Percentiles rank a stretch among this genome's conserved stretches.
Evolutionary conservation across 352 stramenopile genomes (phyloP).

Genomic region (Globisporangium barbulae): DNA sequence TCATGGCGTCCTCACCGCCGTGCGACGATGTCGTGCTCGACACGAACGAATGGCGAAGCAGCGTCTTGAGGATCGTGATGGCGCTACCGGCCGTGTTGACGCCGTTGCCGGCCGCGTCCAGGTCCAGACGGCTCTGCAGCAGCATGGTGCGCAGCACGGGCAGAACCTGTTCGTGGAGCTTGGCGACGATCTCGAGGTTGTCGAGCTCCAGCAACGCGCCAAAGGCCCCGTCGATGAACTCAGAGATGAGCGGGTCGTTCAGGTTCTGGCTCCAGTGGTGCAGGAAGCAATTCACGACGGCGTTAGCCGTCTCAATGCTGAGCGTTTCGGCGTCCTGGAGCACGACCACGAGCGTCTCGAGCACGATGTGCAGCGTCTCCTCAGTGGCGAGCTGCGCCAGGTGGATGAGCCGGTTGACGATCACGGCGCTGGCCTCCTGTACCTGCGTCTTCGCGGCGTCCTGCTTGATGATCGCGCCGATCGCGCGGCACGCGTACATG

Average conservation of each 20-base stretch:
- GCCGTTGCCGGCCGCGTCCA: conserved; percentile 51
- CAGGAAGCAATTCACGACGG: conserved; percentile 58
- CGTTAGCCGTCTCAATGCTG: conserved; percentile 35
- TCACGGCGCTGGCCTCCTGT: conserved; percentile 37
- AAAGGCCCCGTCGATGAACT: conserved; percentile 70
- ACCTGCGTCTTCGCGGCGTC: conserved; percentile 57
- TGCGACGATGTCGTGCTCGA: conserved; percentile 26
- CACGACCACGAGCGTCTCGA: conserved; percentile 74
- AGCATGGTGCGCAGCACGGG: conserved; percentile 62
- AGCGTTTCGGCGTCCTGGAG: conserved; percentile 52
- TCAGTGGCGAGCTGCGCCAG: conserved; percentile 53
- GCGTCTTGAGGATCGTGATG: conserved; percentile 69
- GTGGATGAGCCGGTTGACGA: conserved; percentile 60
- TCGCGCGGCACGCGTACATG: conserved; percentile 74
- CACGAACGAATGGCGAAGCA: conserved; percentile 70
- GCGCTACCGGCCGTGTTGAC: conserved; percentile 59
- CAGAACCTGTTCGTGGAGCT: conserved; percentile 60
- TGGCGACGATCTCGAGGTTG: conserved; percentile 49
- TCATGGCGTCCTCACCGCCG: conserved; percentile 22
- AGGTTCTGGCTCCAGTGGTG: conserved; percentile 64
- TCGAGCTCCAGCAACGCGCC: conserved; percentile 65
- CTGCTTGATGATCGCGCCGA: conserved; percentile 63
- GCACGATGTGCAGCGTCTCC: conserved; percentile 75
- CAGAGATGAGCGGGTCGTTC: conserved; percentile 71
- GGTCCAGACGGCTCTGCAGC: conserved; percentile 38